A percentile compares a stretch with the other conserved stretches of the same genome.
These are phyloP conservation scores for Candida manassasensis DNA, from an alignment of 805 yeast species.

Conservation along the genomic window DNA sequence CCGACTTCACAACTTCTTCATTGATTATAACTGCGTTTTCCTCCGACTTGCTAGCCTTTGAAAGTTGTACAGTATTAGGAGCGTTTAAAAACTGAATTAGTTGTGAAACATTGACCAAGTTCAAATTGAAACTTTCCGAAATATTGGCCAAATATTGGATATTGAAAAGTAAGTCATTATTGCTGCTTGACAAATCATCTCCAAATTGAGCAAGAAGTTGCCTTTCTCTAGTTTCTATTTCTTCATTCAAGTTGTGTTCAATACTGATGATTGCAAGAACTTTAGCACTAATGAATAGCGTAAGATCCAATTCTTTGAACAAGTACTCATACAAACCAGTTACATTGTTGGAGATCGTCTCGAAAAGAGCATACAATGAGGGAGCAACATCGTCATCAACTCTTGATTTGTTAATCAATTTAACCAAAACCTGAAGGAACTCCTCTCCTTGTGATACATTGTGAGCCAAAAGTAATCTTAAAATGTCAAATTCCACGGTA, in stretches of 20 bases:
- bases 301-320: slow-evolving; percentile 12
- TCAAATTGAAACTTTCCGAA: slow-evolving; percentile 27
- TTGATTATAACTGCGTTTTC: slow-evolving; percentile 12
- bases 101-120: slow-evolving; percentile 17
- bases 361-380: slow-evolving; percentile 8
- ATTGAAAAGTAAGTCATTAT: slow-evolving; percentile 23
- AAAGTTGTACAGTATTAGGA: slow-evolving; percentile 1
- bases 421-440: slow-evolving; percentile 5
- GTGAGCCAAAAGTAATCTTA: neutral
- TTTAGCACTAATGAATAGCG: slow-evolving; percentile 23
- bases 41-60: slow-evolving; percentile 1
- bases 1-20: slow-evolving; percentile 34
- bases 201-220: slow-evolving; percentile 28
- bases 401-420: slow-evolving; percentile 7
- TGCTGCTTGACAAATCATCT: slow-evolving; percentile 28
- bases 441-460: slow-evolving; percentile 1
- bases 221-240: slow-evolving; percentile 22
- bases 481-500: slow-evolving; percentile 2
- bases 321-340: slow-evolving; percentile 8
- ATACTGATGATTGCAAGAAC: slow-evolving; percentile 26
- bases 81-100: slow-evolving; percentile 2
- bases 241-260: slow-evolving; percentile 14
- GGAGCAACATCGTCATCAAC: slow-evolving; percentile 9
- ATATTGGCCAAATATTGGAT: slow-evolving; percentile 48
- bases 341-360: slow-evolving; percentile 2